These are phyloP conservation scores for Trichoderma sp. DNA, from an alignment of 2,329 filamentous ascomycete species.

Conservation along the genomic window DNA sequence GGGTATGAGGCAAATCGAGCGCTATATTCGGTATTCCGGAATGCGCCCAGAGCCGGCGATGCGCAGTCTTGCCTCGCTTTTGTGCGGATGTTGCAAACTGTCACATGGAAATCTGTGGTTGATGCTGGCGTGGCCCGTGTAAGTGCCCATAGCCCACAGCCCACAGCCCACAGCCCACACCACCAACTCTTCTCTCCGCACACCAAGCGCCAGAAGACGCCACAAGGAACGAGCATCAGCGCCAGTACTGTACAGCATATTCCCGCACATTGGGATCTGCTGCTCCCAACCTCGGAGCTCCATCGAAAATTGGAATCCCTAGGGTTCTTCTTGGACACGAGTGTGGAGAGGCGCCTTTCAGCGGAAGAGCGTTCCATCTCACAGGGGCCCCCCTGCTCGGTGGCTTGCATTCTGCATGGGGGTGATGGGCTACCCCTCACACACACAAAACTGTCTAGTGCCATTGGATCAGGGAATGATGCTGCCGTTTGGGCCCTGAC, in stretches of 20 bases:
- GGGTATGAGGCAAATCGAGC: constrained; percentile 5
- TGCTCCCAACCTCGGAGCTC: neutral
- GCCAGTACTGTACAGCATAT: too few species aligned
- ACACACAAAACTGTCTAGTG: neutral
- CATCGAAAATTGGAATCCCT: neutral
- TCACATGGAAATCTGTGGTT: constrained; percentile 9
- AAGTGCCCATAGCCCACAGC: neutral
- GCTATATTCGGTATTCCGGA: neutral
- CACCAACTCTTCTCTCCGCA: constrained; percentile 4
- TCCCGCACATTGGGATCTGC: neutral
- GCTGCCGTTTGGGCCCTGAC: neutral
- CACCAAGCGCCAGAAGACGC: constrained; percentile 9
- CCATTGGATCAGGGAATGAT: neutral
- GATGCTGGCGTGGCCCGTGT: neutral
- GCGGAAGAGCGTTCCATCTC: neutral
- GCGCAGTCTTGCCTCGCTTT: neutral
- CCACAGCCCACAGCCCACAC: neutral
- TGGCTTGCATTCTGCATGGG: constrained; percentile 13
- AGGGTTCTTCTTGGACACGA: neutral
- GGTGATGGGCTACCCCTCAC: constrained; percentile 6
- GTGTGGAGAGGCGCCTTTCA: neutral
- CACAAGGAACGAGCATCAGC: neutral
- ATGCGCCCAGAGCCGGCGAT: neutral
- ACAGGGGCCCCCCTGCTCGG: neutral
- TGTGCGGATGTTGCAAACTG: neutral